Evolutionary conservation across 805 yeast species (phyloP).

Genomic region (Clavispora phyllophila): DNA sequence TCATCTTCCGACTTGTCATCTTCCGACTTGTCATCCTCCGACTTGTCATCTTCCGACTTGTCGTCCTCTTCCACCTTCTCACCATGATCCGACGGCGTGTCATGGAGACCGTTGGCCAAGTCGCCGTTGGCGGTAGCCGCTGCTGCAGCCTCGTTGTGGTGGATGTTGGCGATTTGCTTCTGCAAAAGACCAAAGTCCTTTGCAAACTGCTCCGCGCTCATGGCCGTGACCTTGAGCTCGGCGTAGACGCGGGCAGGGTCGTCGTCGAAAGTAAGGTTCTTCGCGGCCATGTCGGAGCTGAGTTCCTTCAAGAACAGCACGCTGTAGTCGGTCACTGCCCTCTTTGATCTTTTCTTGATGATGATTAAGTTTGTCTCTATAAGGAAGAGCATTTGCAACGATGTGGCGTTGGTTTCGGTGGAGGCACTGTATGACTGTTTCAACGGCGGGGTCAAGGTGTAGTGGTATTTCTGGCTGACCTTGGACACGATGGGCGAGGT

Average conservation of each 20-base stretch:
- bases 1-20: conserved; percentile 3
- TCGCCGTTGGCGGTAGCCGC: background rate
- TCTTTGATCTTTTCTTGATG: conserved; percentile 12
- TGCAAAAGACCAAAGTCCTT: conserved; percentile 12
- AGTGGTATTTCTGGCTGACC: conserved; percentile 16
- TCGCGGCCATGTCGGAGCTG: conserved; percentile 14
- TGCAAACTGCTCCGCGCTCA: conserved; percentile 11
- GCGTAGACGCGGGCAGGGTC: conserved; percentile 10
- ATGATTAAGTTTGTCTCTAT: conserved; percentile 16
- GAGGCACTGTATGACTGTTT: conserved; percentile 8
- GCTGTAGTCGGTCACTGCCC: conserved; percentile 8
- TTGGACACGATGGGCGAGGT: conserved; percentile 13
- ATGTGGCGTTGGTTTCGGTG: conserved; percentile 8
- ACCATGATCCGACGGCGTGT: background rate
- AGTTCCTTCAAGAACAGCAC: conserved; percentile 10
- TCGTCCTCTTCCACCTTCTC: conserved; percentile 6
- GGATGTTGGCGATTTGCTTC: conserved; percentile 9
- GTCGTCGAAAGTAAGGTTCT: conserved; percentile 13
- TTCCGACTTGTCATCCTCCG: conserved; percentile 7
- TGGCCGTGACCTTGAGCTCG: conserved; percentile 5
- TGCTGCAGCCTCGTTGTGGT: conserved; percentile 4
- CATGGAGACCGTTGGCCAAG: background rate
- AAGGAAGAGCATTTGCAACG: conserved; percentile 14
- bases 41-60: conserved; percentile 6
- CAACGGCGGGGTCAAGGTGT: conserved; percentile 15